Base-by-base conservation (phyloP, 2,329 filamentous ascomycete genomes). In the Cercospora beticola region DNA sequence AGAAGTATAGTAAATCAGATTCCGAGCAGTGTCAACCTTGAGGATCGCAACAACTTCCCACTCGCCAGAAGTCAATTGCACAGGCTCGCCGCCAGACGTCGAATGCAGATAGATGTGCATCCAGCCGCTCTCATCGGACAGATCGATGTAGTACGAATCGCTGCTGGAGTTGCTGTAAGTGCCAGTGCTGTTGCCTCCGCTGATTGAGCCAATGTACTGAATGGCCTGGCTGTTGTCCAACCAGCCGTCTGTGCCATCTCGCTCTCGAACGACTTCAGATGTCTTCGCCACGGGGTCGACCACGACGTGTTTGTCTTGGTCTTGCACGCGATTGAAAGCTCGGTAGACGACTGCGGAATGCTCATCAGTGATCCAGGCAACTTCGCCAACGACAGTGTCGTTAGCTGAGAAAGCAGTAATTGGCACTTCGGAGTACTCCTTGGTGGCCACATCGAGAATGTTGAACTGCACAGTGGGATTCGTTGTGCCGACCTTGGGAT, bases 301-400 rank as follows among this genome's bases (percentile, higher is more conserved):
- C 0, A 87, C 78, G 1, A 91, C 84, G 14, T 89, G 81, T 69
- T 88, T 89, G 67, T 89, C 88, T 1, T 82, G 79, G 71, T 91
- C 88, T 74, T 92, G 89, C 0, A 90, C 88, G 4, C 89, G 86
- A 77, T 91, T 91, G 80, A 87, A 91, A 0, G 87, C 86, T 12
- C 88, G 86, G 78, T 90, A 89, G 43, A 90, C 82, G 46, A 92
- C 81, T 49, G 83, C 84, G n/a, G 83, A 81, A 75, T 90, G 88
- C 5, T 80, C 80, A 7, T 87, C 84, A 0, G 89, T 90, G 21
- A 90, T 80, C 90, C 90, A 92, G 0, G 86, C 83, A 4, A 92
- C 85, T 76, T 92, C 89, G 2, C 89, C 89, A 61, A 92, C 85
- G 60, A 92, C 85, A 28, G 89, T 81, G 64, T 91, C 86, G 8